Percentiles rank a stretch among this genome's conserved stretches.
Conservation (phyloP, 225 moss, liverwort and hornwort genomes). For the Thuidium tamariscinum region DNA sequence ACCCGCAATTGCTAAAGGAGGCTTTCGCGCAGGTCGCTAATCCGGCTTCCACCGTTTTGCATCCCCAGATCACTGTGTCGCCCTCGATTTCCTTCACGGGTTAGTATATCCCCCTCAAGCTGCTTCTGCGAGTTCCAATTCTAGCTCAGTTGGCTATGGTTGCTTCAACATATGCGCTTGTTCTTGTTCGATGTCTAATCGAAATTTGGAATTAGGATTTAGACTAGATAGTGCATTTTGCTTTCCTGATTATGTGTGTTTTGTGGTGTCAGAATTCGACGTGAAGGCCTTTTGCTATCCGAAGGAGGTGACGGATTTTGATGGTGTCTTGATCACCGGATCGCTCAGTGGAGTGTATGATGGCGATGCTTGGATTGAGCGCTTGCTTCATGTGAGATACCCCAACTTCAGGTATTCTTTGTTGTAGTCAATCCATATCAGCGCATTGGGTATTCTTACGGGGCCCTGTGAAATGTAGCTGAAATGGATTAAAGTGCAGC, state of each 20-base stretch:
- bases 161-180: no score
- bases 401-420: not conserved
- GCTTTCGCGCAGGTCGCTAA: slow-evolving; percentile 51
- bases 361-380: slow-evolving; percentile 63
- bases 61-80: slow-evolving; percentile 52
- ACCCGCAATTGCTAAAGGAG: slow-evolving; percentile 35
- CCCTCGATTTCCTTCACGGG: slow-evolving; percentile 27
- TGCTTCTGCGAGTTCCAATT: not conserved
- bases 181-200: not conserved
- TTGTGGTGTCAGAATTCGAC: slow-evolving; percentile 46
- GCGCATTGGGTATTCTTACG: not conserved
- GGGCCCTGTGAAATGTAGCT: not conserved
- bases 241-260: not conserved
- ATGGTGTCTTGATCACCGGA: slow-evolving; percentile 76
- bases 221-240: not conserved
- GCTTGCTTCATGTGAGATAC: slow-evolving; percentile 57
- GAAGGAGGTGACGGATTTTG: slow-evolving; percentile 48
- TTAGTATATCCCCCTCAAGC: not conserved
- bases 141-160: not conserved
- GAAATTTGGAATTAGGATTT: no score
- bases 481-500: not conserved
- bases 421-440: not conserved
- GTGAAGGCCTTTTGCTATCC: slow-evolving; percentile 67
- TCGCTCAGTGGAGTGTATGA: slow-evolving; percentile 88
- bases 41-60: slow-evolving; percentile 8